These are phyloP conservation scores for Microbotryum silenes-acaulis DNA, from an alignment of 1,284 basidiomycete genomes.

Conservation along the genomic window DNA sequence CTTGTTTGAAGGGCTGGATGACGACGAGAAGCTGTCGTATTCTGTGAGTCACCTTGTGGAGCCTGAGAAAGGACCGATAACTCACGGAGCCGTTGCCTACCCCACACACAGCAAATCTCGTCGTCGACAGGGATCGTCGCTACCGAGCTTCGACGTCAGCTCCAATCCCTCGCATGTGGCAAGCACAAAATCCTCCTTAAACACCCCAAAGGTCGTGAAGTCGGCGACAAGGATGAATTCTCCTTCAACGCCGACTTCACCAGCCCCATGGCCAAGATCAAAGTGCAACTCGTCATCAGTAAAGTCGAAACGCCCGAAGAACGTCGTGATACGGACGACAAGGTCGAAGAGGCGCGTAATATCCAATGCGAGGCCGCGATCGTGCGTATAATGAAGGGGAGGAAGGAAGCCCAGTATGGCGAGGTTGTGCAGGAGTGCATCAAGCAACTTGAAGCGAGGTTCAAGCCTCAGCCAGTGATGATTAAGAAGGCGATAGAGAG, in stretches of 20 bases:
- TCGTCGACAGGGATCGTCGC: slow-evolving; percentile 64
- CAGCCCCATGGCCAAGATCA: slow-evolving; percentile 76
- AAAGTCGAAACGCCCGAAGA: slow-evolving; percentile 82
- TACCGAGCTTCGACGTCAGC: slow-evolving; percentile 72
- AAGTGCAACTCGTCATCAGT: slow-evolving; percentile 81
- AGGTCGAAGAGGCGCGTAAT: slow-evolving; percentile 85
- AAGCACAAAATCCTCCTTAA: slow-evolving; percentile 92
- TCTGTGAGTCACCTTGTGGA: slow-evolving; percentile 46
- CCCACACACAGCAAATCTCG: slow-evolving; percentile 46
- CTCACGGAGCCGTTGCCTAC: too few relatives aligned
- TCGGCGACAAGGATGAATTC: slow-evolving; percentile 69
- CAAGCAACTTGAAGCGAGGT: slow-evolving; percentile 71
- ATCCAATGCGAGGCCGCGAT: slow-evolving; percentile 95
- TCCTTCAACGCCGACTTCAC: slow-evolving; percentile 81
- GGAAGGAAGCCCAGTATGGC: slow-evolving; percentile 81
- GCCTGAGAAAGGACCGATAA: too few relatives aligned
- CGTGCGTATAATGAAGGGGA: slow-evolving; percentile 95
- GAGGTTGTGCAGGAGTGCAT: slow-evolving; percentile 88
- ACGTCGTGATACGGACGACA: slow-evolving; percentile 79
- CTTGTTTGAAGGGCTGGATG: slow-evolving; percentile 67
- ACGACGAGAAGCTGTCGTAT: slow-evolving; percentile 65
- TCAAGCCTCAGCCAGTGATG: slow-evolving; percentile 71
- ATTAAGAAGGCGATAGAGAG: slow-evolving; percentile 95
- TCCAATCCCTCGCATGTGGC: slow-evolving; percentile 95
- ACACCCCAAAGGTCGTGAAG: slow-evolving; percentile 76